Evolutionary conservation across 2,329 filamentous ascomycete species (phyloP).

Genomic region (Lasiodiplodia hormozganensis): DNA sequence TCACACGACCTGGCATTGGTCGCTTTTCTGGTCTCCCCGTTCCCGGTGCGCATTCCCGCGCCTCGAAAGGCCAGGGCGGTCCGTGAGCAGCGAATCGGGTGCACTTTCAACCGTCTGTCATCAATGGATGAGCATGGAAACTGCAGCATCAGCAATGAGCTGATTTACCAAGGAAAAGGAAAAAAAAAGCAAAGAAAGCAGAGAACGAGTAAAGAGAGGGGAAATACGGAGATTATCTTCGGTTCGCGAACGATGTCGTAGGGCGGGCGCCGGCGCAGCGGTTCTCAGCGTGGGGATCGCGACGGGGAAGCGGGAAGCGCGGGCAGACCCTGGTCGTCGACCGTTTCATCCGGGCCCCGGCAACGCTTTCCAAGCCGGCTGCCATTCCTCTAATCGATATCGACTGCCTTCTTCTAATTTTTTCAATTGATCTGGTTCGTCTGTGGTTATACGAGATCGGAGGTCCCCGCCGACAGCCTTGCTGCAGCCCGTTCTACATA

Average conservation of each 20-base stretch:
- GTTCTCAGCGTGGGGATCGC: not conserved
- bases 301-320: not conserved
- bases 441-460: too few species aligned
- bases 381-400: not conserved
- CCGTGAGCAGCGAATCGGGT: not conserved
- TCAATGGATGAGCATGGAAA: not conserved
- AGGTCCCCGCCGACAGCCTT: too few species aligned
- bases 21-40: not conserved
- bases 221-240: not conserved
- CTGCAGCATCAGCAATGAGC: not conserved
- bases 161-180: not conserved
- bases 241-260: not conserved
- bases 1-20: not conserved
- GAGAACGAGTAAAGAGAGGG: not conserved
- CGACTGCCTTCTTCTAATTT: not conserved
- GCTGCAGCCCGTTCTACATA: too few species aligned
- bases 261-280: not conserved
- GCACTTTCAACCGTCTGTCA: not conserved
- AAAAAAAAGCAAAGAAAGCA: not conserved
- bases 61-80: not conserved
- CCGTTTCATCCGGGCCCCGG: not conserved
- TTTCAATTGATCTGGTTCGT: too few species aligned
- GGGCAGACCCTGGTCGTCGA: not conserved
- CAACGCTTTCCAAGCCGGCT: not conserved
- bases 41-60: not conserved